Conservation (phyloP, 371 early-diverging fungal species). For the Gilbertella persicaria region DNA sequence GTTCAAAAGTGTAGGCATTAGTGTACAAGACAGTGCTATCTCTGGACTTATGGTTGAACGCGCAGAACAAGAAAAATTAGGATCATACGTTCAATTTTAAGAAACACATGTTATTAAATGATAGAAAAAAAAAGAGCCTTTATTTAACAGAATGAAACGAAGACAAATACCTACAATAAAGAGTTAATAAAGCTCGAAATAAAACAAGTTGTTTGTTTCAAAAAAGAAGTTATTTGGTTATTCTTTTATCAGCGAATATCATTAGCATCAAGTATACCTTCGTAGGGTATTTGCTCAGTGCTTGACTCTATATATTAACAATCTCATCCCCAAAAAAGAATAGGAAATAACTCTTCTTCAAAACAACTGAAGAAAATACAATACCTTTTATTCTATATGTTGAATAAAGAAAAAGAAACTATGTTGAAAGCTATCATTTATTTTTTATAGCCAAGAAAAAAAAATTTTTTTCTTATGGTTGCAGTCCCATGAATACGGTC, state of each 20-base stretch:
- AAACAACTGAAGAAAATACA: neutral
- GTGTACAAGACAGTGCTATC: constrained; percentile 66
- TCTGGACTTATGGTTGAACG: constrained; percentile 48
- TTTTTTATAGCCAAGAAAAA: neutral
- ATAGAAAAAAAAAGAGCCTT: constrained; percentile 1
- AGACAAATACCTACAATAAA: constrained; percentile 3
- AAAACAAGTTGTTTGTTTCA: too few relatives aligned
- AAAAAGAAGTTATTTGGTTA: neutral
- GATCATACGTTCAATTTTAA: constrained; percentile 44
- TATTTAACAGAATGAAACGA: neutral
- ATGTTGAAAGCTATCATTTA: neutral
- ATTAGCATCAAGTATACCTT: constrained; percentile 42
- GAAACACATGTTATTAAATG: neutral
- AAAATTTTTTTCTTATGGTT: constrained; percentile 4
- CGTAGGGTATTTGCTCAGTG: constrained; percentile 42
- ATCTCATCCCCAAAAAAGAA: constrained; percentile 37
- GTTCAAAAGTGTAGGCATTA: constrained; percentile 68
- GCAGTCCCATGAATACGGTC: constrained; percentile 4
- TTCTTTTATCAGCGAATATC: constrained; percentile 36
- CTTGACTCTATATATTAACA: constrained; percentile 49
- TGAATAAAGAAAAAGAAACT: neutral
- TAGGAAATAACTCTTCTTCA: neutral
- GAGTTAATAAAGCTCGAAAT: too few relatives aligned
- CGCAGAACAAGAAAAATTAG: constrained; percentile 45
- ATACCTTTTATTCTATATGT: constrained; percentile 3